Base-by-base conservation (phyloP, 83 land plant genomes). In the Larix sibirica region DNA sequence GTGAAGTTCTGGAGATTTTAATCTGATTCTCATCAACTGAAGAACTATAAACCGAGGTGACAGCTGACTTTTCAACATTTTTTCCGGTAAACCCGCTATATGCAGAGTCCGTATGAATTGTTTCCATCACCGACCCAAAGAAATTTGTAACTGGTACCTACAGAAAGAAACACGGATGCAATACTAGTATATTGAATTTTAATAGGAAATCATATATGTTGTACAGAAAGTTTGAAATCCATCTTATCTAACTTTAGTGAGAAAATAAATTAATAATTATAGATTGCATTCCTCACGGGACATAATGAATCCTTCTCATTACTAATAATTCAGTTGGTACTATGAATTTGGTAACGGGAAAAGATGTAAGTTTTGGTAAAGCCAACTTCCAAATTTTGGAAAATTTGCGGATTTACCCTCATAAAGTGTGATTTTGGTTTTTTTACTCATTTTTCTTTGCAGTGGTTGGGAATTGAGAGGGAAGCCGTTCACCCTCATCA, bases 91-190 rank as follows among this genome's bases (percentile, higher is more conserved):
- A 83, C 10, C 87, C 90, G 54, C 18, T 80, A 73, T 96, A 98
- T 9, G 96, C 86, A 74, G 94, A 88, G 65, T 90, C 89, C 4
- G 97, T 96, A 76, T 94, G 99, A 77, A 95, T 87, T 60, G 95
- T 94, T 63, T 96, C 92, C 99, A 98, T 98, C 60, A 98, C 99
- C 60, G 98, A 98, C 28, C 99, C 99, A 87, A 98, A 98, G 83
- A 98, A 98, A 81, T 94, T 92, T 31, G 99, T 98, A 21, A 98
- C 96, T 33, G 94, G 97, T 60, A 95, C 99, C 96, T 95, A 56
- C 56, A 50, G 4, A 86, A 80, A 77, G 61, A 56, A 50, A 50
- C 12, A 10, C 56, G 10, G 56, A 50, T 50, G 56, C 56, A 50
- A 50, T 50, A 50, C 2, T 10, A 50, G 10, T 40, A 20, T 2